Base-by-base conservation (phyloP, 495 filamentous ascomycete genomes). In the Podospora appendiculata region DNA sequence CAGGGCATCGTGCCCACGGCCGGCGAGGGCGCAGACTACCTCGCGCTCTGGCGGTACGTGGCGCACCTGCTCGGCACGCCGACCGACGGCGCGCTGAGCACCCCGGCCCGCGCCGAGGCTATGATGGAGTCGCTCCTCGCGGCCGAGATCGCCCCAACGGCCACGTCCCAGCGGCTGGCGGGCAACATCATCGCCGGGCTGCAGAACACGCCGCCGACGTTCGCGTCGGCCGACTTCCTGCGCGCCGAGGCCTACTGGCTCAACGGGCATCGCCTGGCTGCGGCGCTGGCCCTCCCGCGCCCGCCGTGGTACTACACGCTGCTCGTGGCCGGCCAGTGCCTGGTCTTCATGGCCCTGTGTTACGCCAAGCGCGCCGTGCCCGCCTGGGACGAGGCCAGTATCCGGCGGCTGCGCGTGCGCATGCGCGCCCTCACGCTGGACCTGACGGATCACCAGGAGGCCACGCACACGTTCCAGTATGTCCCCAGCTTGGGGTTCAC, bases 31-130 rank as follows among this genome's bases (percentile, higher is more conserved):
- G 54, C 52, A 3, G 86, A 89, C 53, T 91, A 88, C 56, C 72
- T 89, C 47, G 86, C 87, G 0, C 69, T 91, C 0, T 91, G 88
- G 88, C 76, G 87, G 1, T 81, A 87, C 32, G 77, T 90, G 16
- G 85, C 79, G 1, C 74, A 87, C 58, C 79, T 90, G 42, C 75
- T 90, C 63, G 88, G 86, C 1, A 80, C 79, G 4, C 85, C 85
- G 1, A 80, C 77, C 0, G 71, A 80, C 35, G 2, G 2, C 25
- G 66, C 62, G 34, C 80, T 90, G 50, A 69, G 70, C 16, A 79
- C 69, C 17, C 71, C 79, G 1, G 66, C 66, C 9, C 73, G 71
- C 32, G 83, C 84, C 0, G 79, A 73, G 54, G 69, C 71, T 0
- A 72, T 81, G 54, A 84, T 89, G 80, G 86, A 90, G 48, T 80